These are phyloP conservation scores for Dictyostelium discoideum DNA, from an alignment of 78 protist species.

Conservation along the genomic window dicty_2.7 NC_007090.3:1371001-1371500, in stretches of 20 bases:
- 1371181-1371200: conserved; percentile 84
- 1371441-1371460: conserved; percentile 49
- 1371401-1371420: not conserved
- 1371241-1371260: conserved; percentile 67
- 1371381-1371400: not conserved
- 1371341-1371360: conserved; percentile 61
- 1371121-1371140: conserved; percentile 71
- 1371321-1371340: conserved; percentile 72
- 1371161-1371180: conserved; percentile 69
- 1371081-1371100: conserved; percentile 70
- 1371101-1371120: conserved; percentile 42
- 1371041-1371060: conserved; percentile 80
- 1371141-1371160: conserved; percentile 79
- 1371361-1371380: conserved; percentile 58
- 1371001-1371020: conserved; percentile 64
- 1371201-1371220: conserved; percentile 86
- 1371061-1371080: conserved; percentile 63
- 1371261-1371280: conserved; percentile 31
- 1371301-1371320: conserved; percentile 26
- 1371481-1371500: conserved; percentile 12
- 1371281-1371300: not conserved
- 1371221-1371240: conserved; percentile 60
- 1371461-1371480: conserved; percentile 22
- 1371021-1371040: conserved; percentile 79
- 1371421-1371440: conserved; percentile 47